These are phyloP conservation scores for Nannochloris sp. DNA, from an alignment of 139 green algal genomes.

Conservation along the genomic window DNA sequence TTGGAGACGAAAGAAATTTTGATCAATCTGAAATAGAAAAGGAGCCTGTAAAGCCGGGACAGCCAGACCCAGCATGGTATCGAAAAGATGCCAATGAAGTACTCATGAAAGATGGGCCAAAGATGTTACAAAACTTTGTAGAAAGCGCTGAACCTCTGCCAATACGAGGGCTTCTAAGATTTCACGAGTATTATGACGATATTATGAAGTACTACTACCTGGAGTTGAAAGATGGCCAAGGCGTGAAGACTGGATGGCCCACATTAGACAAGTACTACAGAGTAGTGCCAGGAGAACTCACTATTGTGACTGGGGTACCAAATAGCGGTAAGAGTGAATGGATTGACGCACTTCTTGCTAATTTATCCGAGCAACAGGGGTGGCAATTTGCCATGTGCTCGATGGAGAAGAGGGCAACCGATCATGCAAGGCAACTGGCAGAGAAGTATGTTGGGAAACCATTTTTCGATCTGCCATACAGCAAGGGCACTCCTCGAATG, in stretches of 20 bases:
- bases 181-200: slow-evolving; percentile 52
- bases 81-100: slow-evolving; percentile 93
- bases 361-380: slow-evolving; percentile 64
- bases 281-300: slow-evolving; percentile 86
- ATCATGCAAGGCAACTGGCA: slow-evolving; percentile 78
- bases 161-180: slow-evolving; percentile 72
- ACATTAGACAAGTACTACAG: slow-evolving; percentile 73
- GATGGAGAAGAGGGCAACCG: slow-evolving; percentile 73
- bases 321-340: slow-evolving; percentile 96
- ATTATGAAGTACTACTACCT: slow-evolving; percentile 54
- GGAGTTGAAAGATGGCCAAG: slow-evolving; percentile 33
- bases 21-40: neutral
- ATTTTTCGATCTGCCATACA: slow-evolving; percentile 56
- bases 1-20: neutral
- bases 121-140: slow-evolving; percentile 46
- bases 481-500: slow-evolving; percentile 33
- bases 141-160: slow-evolving; percentile 59
- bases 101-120: slow-evolving; percentile 56
- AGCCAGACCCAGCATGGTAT: slow-evolving; percentile 10
- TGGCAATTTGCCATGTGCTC: slow-evolving; percentile 86
- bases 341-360: slow-evolving; percentile 88
- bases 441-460: slow-evolving; percentile 78
- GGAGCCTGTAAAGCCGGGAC: neutral
- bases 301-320: slow-evolving; percentile 88
- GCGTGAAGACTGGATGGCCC: slow-evolving; percentile 69